Conservation (phyloP, 306 rosid species). For the Cucumis cinereus region DNA sequence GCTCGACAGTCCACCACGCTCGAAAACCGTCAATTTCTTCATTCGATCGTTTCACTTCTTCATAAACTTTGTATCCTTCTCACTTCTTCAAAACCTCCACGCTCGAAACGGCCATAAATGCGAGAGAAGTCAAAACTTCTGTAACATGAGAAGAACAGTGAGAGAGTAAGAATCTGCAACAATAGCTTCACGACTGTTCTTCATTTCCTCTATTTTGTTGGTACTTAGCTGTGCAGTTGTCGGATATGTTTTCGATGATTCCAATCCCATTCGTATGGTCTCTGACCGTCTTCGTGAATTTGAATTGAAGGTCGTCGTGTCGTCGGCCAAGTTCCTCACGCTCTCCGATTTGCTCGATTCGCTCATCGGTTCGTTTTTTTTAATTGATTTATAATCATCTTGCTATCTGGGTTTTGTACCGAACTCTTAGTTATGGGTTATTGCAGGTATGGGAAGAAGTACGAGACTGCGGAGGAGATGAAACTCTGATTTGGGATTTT, state of each 20-base stretch:
- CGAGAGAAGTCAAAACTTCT: too few relatives aligned
- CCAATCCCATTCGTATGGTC: slow-evolving; percentile 73
- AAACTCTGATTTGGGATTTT: too few relatives aligned
- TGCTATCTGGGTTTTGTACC: background rate
- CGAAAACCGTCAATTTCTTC: too few relatives aligned
- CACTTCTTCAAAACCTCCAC: too few relatives aligned
- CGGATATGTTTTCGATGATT: slow-evolving; percentile 46
- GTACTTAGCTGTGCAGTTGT: slow-evolving; percentile 30
- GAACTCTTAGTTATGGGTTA: background rate
- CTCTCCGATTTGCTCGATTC: slow-evolving; percentile 67
- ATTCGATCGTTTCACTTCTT: too few relatives aligned
- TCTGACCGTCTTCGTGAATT: slow-evolving; percentile 34
- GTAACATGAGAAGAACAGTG: background rate
- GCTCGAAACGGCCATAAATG: too few relatives aligned
- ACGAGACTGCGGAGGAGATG: slow-evolving; percentile 60
- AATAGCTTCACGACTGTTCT: slow-evolving; percentile 37
- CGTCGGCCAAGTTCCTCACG: slow-evolving; percentile 42
- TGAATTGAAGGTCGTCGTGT: slow-evolving; percentile 38
- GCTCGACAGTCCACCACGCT: too few relatives aligned
- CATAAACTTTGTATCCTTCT: too few relatives aligned
- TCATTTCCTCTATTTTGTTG: slow-evolving; percentile 17
- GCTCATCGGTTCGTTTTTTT: slow-evolving; percentile 35
- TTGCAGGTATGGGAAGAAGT: slow-evolving; percentile 46
- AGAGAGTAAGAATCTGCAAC: background rate
- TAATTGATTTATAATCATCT: too few relatives aligned